Evolutionary conservation across 2,329 filamentous ascomycete genomes (phyloP).

Genomic region (Pseudogymnoascus sp.): DNA sequence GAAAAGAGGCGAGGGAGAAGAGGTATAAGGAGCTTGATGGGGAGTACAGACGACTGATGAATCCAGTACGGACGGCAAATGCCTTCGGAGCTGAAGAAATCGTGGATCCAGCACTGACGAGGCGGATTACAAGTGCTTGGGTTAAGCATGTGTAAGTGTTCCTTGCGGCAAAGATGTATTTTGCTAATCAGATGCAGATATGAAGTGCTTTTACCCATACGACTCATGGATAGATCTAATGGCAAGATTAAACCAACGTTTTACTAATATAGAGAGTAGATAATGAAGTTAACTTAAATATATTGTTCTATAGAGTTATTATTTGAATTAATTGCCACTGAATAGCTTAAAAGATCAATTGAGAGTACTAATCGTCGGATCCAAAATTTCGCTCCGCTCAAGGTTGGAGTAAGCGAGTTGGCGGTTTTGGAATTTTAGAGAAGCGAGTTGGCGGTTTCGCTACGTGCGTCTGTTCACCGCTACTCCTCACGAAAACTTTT

Average conservation of each 20-base stretch:
- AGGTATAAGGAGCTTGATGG: conserved; percentile 48
- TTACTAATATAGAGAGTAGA: conserved; percentile 17
- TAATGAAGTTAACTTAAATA: not conserved
- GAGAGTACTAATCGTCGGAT: too few species aligned
- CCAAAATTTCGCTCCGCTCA: too few species aligned
- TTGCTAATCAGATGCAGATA: conserved; percentile 19
- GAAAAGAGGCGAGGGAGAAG: conserved; percentile 35
- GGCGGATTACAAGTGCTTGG: conserved; percentile 47
- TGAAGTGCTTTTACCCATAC: conserved; percentile 21
- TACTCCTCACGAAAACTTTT: too few species aligned
- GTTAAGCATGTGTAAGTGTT: conserved; percentile 39
- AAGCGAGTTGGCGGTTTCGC: too few species aligned
- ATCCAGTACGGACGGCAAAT: conserved; percentile 56
- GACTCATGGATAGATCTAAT: conserved; percentile 30
- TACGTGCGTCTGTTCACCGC: too few species aligned
- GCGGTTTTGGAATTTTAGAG: too few species aligned
- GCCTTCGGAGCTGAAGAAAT: conserved; percentile 58
- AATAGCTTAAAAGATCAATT: not conserved
- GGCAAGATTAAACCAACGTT: conserved; percentile 37
- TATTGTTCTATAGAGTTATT: not conserved
- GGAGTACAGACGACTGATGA: conserved; percentile 55
- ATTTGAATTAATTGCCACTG: not conserved
- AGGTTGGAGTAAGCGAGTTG: too few species aligned
- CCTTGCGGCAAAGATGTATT: conserved; percentile 31
- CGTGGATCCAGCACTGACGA: conserved; percentile 52